Percentiles rank a stretch among this genome's conserved stretches.
phyloP scores from a whole-genome alignment of 257 asterid genomes.

The Lithospermum erythrorhizon region DNA sequence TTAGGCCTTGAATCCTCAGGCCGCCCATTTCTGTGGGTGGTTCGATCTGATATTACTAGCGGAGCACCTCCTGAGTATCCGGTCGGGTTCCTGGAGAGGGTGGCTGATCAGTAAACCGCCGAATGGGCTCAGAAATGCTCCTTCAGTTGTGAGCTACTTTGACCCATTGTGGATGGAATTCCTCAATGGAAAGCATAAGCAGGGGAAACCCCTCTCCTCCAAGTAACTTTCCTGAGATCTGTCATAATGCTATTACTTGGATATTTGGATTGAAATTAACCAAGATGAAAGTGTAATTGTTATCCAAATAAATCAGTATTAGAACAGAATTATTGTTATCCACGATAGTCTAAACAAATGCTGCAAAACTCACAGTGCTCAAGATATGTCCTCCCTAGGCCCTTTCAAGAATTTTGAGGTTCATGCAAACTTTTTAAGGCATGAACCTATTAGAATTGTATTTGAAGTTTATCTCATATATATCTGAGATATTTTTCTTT shows the following conservation, averaged over 20 bases:
- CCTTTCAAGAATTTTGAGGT: slow-evolving; percentile 21
- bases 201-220: slow-evolving; percentile 28
- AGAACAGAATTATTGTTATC: slow-evolving; percentile 17
- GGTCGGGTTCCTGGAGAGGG: slow-evolving; percentile 22
- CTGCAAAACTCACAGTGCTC: slow-evolving; percentile 11
- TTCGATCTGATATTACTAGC: slow-evolving; percentile 21
- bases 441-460: neutral
- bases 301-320: slow-evolving; percentile 22
- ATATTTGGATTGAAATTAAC: slow-evolving; percentile 26
- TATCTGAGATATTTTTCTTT: too few relatives aligned
- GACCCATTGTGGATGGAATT: slow-evolving; percentile 41
- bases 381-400: slow-evolving; percentile 14
- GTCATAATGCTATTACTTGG: slow-evolving; percentile 24
- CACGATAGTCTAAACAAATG: slow-evolving; percentile 20
- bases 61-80: slow-evolving; percentile 22
- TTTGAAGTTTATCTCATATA: too few relatives aligned
- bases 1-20: slow-evolving; percentile 38
- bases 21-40: slow-evolving; percentile 32
- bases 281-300: slow-evolving; percentile 25
- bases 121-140: slow-evolving; percentile 29
- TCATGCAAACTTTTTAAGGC: slow-evolving; percentile 9
- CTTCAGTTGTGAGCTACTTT: slow-evolving; percentile 25
- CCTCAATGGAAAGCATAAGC: slow-evolving; percentile 25
- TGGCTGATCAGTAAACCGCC: slow-evolving; percentile 16
- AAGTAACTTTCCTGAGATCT: slow-evolving; percentile 28